These are phyloP conservation scores for Platanthera zijinensis DNA, from an alignment of 106 monocot genomes.

Conservation along the genomic window DNA sequence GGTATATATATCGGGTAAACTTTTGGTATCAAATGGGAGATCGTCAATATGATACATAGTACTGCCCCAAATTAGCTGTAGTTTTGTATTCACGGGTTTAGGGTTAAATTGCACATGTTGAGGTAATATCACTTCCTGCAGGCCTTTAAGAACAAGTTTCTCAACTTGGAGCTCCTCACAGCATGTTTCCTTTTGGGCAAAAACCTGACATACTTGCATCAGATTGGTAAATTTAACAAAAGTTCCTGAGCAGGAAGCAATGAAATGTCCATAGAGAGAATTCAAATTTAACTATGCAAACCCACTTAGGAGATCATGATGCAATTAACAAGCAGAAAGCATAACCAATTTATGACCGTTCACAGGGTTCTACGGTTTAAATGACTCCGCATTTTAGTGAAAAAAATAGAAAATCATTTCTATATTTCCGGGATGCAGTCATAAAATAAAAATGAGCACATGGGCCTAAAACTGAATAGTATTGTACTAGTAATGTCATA, in stretches of 20 bases:
- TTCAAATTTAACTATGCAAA: not conserved
- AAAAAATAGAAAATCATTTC: not conserved
- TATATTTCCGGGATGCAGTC: not conserved
- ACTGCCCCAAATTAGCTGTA: conserved; percentile 82
- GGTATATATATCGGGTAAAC: conserved; percentile 86
- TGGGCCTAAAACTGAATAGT: not conserved
- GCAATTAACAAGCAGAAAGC: not conserved
- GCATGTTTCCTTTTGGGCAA: conserved; percentile 90
- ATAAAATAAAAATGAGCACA: not conserved
- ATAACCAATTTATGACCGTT: not conserved
- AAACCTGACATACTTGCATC: conserved; percentile 32
- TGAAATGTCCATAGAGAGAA: not conserved
- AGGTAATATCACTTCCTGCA: conserved; percentile 39
- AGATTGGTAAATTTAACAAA: conserved; percentile 6
- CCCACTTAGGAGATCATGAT: not conserved
- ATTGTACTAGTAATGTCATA: not conserved
- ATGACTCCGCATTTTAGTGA: not conserved
- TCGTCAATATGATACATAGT: conserved; percentile 97
- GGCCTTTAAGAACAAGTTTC: conserved; percentile 34
- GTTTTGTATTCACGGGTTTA: conserved; percentile 24
- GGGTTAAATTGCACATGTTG: conserved; percentile 16
- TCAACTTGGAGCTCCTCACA: conserved; percentile 83
- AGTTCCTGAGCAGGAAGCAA: not conserved
- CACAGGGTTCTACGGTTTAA: not conserved
- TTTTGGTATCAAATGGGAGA: conserved; percentile 49